phyloP scores from a whole-genome alignment of 352 stramenopile species.

The Phytophthora crassamura region DNA sequence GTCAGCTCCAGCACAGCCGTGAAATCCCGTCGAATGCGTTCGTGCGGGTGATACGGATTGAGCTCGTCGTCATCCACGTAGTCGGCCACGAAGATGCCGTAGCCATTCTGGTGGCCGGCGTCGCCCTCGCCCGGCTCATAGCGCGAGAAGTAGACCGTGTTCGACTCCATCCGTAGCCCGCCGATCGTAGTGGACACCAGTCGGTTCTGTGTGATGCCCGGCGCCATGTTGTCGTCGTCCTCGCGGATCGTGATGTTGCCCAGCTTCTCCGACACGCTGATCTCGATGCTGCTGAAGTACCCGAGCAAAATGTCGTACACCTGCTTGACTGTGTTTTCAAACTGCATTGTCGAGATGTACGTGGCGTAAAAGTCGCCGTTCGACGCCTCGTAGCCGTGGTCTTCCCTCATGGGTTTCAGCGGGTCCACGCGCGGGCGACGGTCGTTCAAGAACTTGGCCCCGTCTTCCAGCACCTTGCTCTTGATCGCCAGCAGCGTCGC shows the following conservation, averaged over 20 bases:
- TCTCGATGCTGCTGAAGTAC: conserved; percentile 53
- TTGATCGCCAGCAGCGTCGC: conserved; percentile 32
- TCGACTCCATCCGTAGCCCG: conserved; percentile 50
- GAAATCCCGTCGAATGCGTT: conserved; percentile 52
- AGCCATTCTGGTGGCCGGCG: conserved; percentile 25
- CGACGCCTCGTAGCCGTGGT: conserved; percentile 39
- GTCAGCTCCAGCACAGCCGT: conserved; percentile 37
- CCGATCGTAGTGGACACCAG: conserved; percentile 42
- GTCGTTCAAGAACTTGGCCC: conserved; percentile 35
- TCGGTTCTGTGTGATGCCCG: conserved; percentile 47
- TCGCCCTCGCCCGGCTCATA: conserved; percentile 31
- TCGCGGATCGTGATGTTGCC: conserved; percentile 57
- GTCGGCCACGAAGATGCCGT: conserved; percentile 51
- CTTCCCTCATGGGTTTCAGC: conserved; percentile 41
- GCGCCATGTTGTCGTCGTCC: conserved; percentile 45
- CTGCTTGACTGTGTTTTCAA: conserved; percentile 48
- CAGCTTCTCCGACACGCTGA: conserved; percentile 58
- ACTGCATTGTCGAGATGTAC: conserved; percentile 38
- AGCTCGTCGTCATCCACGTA: conserved; percentile 57
- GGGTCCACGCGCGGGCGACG: conserved; percentile 33
- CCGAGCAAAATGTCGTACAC: conserved; percentile 55
- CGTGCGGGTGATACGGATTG: conserved; percentile 48
- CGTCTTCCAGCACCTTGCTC: conserved; percentile 33
- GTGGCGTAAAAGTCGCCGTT: conserved; percentile 40
- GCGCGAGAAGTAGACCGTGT: conserved; percentile 44